Evolutionary conservation across 1,284 basidiomycete species (phyloP), one percentile per base, ranked within the genome.

Genomic region (Puccinia coronata): DNA sequence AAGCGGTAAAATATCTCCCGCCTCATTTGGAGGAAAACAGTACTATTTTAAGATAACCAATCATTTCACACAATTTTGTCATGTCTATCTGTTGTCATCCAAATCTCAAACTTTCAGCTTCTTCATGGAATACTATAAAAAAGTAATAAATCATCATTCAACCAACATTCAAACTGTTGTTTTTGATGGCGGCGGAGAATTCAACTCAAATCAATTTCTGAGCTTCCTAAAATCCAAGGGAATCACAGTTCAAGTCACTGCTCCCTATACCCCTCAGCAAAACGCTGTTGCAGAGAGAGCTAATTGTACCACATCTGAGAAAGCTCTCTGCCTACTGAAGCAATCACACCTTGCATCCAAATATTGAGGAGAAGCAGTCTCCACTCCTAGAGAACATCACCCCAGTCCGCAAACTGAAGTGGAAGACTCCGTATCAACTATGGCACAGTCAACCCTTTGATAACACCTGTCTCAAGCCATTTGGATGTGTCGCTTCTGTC

Each of bases 401-500:
- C 34, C 57, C 57, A 5, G 20, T 28, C 8, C 28, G 28, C 23
- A 36, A 31, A 12, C 6, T 61, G 6, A 61, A 61, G 34, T 61
- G 57, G 57, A 61, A 61, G 4, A 12, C 25, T 31, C 57, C 57
- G 25, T 36, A 61, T 23, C 12, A 61, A 23, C 12, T 61, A 28
- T 61, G 57, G 57, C 25, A 9, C 57, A 61, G 31, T 20, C n/a
- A 5, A 11, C 9, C 6, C 12, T 61, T 31, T 20, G 20, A 61
- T 23, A 9, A 5, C 25, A 4, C 12, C 14, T 6, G n/a, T 2
- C 25, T 70, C 28, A 70, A 70, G 39, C 36, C 67, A 25, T 70
- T 70, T 70, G 67, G 67, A 2, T 70, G 67, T 49, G 31, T 49
- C 18, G 67, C 67, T 18, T 70, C 16, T 49, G 16, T 70, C 67